Base-by-base conservation (phyloP, 2,329 filamentous ascomycete genomes). In the Monilinia aucupariae region DNA sequence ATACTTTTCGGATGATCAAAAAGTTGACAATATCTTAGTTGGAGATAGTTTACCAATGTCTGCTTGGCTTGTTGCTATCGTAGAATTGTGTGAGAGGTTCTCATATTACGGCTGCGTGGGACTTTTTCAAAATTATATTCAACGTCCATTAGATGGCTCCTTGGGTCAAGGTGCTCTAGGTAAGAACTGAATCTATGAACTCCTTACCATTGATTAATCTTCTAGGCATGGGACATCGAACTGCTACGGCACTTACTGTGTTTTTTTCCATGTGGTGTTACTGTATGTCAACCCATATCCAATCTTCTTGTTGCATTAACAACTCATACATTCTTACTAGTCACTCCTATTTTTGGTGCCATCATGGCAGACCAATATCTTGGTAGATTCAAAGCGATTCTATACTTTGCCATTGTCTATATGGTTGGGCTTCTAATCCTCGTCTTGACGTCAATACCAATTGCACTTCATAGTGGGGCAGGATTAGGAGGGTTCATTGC, bases 101-200 rank as follows among this genome's bases (percentile, higher is more conserved):
- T 82, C 82, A 6, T 88, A 85, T 76, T 87, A 87, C 70, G 85
- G 85, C 47, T 84, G 82, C 10, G 83, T 81, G 20, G 80, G 82
- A 58, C 78, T 86, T 48, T 86, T 82, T 81, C 79, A 67, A 79
- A 88, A 88, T 72, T 88, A 82, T 68, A 80, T 88, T 69, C 81
- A 87, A 68, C 59, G 63, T 50, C 82, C 58, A 13, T 54, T 67
- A 2, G 62, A 67, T 62, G 65, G 68, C 25, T 62, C 52, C 32
- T 34, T 66, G 27, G 68, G 67, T 17, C 65, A 74, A 17, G 81
- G 80, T 70, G 83, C 82, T 49, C 74, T 86, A 5, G 53, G 60
- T 62, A 27, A 41, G 51, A 48, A 41, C 8, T 27, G 13, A 34
- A 39, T 39, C 13, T n/a, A 8, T 27, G 10, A 9, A 17, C 1